Base-by-base conservation (phyloP, 331 rosid genomes). In the Malus hybrid region DNA sequence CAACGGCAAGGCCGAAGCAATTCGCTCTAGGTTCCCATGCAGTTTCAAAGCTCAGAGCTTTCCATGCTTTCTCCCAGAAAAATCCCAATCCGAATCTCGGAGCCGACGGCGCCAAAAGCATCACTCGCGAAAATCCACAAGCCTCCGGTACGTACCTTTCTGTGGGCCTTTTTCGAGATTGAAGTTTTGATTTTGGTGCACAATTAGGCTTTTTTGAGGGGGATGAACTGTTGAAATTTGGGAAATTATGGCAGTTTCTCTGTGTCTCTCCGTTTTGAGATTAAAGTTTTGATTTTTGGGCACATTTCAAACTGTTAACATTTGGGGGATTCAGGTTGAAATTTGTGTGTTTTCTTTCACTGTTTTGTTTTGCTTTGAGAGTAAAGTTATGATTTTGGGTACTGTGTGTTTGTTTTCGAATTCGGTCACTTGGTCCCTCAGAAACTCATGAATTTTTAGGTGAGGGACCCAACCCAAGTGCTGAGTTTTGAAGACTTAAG, bases 1-100 rank as follows among this genome's bases (percentile, higher is more conserved):
- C 68, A 7, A 60, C 66, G 39, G 42, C 8, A 9, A 33, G 28
- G 6, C 5, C 42, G 19, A 39, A 59, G 18, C 56, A 59, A 39
- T n/a, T 73, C 57, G 24, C 68, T 18, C 76, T 9, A 59, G 20
- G 24, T 60, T 60, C 57, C 68, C 68, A 15, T 27, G 20, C 14
- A 59, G 34, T 73, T 73, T 73, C 76, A 15, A 73, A 60, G 39
- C 10, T 73, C 57, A 24, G 76, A 73, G 59, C 68, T 73, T 59
- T 73, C 19, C 76, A 73, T 24, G 68, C 39, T 36, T 28, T 36
- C 55, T 59, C 56, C 63, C 56, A 46, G 13, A 15, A 36, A 36
- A 11, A 6, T 39, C 69, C 42, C 27, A 34, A 57, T 12, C 8
- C 59, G 16, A 46, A 36, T 22, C 54, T 36, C 22, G n/a, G 54